These are phyloP conservation scores for Seminavis robusta DNA, from an alignment of 108 stramenopile genomes.

Conservation along the genomic window DNA sequence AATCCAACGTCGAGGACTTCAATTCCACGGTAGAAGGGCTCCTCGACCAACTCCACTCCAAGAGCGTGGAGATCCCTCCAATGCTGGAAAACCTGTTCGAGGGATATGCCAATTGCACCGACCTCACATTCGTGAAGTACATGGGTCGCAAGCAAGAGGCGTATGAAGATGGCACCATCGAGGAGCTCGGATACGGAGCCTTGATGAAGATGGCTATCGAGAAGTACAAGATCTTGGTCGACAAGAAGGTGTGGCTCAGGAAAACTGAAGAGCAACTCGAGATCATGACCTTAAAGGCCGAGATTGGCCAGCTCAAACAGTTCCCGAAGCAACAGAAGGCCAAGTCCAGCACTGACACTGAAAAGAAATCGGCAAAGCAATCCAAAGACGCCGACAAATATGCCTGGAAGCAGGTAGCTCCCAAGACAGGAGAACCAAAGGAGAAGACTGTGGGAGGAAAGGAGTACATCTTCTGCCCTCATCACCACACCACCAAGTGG, in stretches of 20 bases:
- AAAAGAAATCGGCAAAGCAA: no score
- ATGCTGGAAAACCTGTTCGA: slow-evolving; percentile 24
- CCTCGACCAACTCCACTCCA: not conserved
- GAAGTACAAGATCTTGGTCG: slow-evolving; percentile 13
- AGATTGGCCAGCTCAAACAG: not conserved
- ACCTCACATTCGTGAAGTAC: slow-evolving; percentile 11
- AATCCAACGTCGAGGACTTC: slow-evolving; percentile 15
- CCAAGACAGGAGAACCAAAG: no score
- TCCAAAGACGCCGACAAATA: no score
- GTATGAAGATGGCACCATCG: slow-evolving; percentile 24
- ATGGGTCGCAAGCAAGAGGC: slow-evolving; percentile 7
- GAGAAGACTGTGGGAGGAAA: no score
- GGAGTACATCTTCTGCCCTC: no score
- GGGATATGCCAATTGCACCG: slow-evolving; percentile 1
- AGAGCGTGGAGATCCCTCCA: slow-evolving; percentile 1
- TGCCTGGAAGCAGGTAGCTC: no score
- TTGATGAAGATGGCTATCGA: slow-evolving; percentile 16
- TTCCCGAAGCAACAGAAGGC: no score
- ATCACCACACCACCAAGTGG: no score
- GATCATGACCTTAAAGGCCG: slow-evolving; percentile 18
- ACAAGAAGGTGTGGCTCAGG: slow-evolving; percentile 1
- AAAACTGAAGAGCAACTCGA: slow-evolving; percentile 6
- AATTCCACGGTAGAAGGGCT: slow-evolving; percentile 5
- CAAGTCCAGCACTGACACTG: no score
- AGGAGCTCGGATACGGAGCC: not conserved